Conservation (phyloP, 495 filamentous ascomycete genomes). For the Podospora anserina region DNA sequence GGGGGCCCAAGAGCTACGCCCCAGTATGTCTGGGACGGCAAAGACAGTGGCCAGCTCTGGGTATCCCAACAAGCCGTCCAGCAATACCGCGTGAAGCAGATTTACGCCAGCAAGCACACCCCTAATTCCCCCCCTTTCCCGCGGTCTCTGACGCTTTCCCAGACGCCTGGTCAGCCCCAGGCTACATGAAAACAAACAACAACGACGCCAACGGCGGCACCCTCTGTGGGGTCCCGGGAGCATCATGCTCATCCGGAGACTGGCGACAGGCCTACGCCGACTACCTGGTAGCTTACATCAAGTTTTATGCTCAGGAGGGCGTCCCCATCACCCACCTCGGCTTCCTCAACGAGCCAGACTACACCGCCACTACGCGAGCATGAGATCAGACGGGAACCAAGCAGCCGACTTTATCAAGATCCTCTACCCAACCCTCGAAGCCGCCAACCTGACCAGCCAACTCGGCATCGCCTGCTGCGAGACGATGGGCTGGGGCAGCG, state of each 20-base stretch:
- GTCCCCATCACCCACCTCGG: conserved; percentile 51
- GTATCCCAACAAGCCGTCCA: conserved; percentile 49
- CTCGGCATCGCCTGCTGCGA: conserved; percentile 43
- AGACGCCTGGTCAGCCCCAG: conserved; percentile 45
- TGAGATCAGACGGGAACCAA: conserved; percentile 37
- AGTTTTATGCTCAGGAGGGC: conserved; percentile 50
- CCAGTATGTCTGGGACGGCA: conserved; percentile 49
- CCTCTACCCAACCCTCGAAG: conserved; percentile 32
- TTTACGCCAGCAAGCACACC: conserved; percentile 47
- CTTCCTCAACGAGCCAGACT: conserved; percentile 46
- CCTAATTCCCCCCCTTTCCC: not conserved
- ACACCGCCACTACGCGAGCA: conserved; percentile 39
- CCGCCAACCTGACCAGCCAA: conserved; percentile 28
- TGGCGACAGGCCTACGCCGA: conserved; percentile 57
- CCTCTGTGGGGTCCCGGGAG: conserved; percentile 49
- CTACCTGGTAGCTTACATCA: conserved; percentile 52
- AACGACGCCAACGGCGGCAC: conserved; percentile 52
- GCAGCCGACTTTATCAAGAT: conserved; percentile 45
- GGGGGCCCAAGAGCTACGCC: conserved; percentile 40
- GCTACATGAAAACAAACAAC: conserved; percentile 55
- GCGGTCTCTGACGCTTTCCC: not conserved
- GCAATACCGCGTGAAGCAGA: conserved; percentile 44
- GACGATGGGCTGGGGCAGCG: conserved; percentile 42
- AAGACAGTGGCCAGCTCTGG: conserved; percentile 54
- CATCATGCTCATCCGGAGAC: conserved; percentile 47